These are phyloP conservation scores for Passiflora organensis DNA, from an alignment of 345 rosid genomes.

Conservation along the genomic window DNA sequence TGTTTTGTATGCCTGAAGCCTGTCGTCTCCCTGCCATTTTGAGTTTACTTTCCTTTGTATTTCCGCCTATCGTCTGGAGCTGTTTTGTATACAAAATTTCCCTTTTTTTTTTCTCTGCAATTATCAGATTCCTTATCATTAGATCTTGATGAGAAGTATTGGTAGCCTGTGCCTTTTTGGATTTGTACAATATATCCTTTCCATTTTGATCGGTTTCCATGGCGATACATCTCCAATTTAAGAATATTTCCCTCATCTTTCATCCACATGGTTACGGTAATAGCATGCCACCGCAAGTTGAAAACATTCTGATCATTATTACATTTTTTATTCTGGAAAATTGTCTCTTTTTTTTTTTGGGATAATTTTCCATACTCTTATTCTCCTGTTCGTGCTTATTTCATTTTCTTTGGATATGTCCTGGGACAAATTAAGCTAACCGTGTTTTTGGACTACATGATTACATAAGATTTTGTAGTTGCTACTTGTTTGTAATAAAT, in stretches of 20 bases:
- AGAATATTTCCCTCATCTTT: too few species aligned
- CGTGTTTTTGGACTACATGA: too few species aligned
- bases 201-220: conserved; percentile 18
- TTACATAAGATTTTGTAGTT: too few species aligned
- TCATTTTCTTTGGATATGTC: too few species aligned
- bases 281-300: conserved; percentile 6
- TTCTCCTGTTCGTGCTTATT: too few species aligned
- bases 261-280: too few species aligned
- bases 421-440: too few species aligned
- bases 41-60: conserved; percentile 6
- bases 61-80: too few species aligned
- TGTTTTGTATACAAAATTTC: too few species aligned
- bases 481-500: too few species aligned
- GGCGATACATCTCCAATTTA: conserved; percentile 9
- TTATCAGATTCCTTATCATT: conserved; percentile 9
- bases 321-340: conserved; percentile 11
- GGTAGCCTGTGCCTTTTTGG: conserved; percentile 8
- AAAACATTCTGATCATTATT: conserved; percentile 8
- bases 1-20: too few species aligned
- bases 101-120: neutral
- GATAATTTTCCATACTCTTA: neutral
- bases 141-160: conserved; percentile 27
- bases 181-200: conserved; percentile 8
- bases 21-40: too few species aligned
- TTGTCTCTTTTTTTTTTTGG: neutral